Conservation (phyloP, 441 rosid genomes). For the Arabidopsis lyrata region DNA sequence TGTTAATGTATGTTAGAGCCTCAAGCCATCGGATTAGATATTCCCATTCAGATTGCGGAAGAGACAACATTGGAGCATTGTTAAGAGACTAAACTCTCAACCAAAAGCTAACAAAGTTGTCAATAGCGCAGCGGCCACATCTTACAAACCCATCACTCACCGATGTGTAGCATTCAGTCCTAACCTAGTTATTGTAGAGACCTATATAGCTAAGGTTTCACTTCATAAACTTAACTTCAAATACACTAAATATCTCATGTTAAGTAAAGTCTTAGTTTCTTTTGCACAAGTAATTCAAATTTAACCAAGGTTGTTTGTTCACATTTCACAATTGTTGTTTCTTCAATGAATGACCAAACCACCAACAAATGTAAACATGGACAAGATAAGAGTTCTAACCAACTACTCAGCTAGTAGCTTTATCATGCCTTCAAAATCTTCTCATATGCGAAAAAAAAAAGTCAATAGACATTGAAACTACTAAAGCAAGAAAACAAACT, state of each 20-base stretch:
- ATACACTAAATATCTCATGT: not conserved
- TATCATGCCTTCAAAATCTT: constrained; percentile 15
- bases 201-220: too few relatives aligned
- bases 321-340: not conserved
- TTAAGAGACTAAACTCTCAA: too few relatives aligned
- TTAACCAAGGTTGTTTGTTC: too few relatives aligned
- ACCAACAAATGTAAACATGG: not conserved
- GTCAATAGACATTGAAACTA: not conserved
- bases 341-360: not conserved
- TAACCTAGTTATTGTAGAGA: too few relatives aligned
- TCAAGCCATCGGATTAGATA: too few relatives aligned
- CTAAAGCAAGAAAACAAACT: constrained; percentile 11
- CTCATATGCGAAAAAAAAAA: not conserved
- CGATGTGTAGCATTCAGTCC: too few relatives aligned
- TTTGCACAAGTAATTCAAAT: not conserved
- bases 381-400: not conserved
- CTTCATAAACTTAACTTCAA: not conserved
- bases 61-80: too few relatives aligned
- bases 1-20: too few relatives aligned
- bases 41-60: too few relatives aligned
- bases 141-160: too few relatives aligned
- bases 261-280: not conserved
- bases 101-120: too few relatives aligned
- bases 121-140: too few relatives aligned
- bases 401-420: not conserved